A percentile compares a stretch with the other conserved stretches of the same genome.
These are phyloP conservation scores for Caloboletus inedulis DNA, from an alignment of 1,284 basidiomycete genomes.

Conservation along the genomic window DNA sequence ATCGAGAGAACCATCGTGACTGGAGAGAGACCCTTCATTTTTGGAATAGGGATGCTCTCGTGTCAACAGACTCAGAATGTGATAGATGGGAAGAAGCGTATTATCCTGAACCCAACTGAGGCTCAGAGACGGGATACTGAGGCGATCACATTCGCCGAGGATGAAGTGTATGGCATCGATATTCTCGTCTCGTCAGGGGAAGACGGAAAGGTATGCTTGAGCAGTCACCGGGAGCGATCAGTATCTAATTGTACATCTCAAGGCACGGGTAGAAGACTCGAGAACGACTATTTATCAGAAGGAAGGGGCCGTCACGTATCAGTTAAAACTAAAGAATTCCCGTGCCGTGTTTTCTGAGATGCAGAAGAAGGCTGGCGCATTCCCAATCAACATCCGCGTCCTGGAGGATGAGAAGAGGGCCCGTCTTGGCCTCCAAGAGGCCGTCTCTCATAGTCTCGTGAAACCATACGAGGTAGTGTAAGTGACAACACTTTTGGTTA, in stretches of 20 bases:
- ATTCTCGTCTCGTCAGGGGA: conserved; percentile 86
- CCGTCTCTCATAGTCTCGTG: conserved; percentile 87
- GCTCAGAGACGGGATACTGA: conserved; percentile 85
- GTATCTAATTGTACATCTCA: conserved; percentile 7
- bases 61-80: conserved; percentile 91
- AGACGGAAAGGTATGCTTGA: conserved; percentile 75
- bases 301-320: conserved; percentile 85
- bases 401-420: conserved; percentile 96
- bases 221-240: neutral
- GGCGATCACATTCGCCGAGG: conserved; percentile 82
- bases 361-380: conserved; percentile 95
- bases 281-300: conserved; percentile 94
- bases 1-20: conserved; percentile 1
- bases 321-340: conserved; percentile 97
- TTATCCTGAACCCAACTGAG: conserved; percentile 87
- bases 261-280: conserved; percentile 85
- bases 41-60: conserved; percentile 73
- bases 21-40: neutral
- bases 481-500: conserved; percentile 32
- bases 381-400: conserved; percentile 95
- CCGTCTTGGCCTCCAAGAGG: conserved; percentile 94
- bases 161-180: conserved; percentile 96
- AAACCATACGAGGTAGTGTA: conserved; percentile 90
- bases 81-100: conserved; percentile 95
- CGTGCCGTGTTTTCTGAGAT: conserved; percentile 94